Percentiles rank a stretch among this genome's conserved stretches.
These are phyloP conservation scores for Alternaria sp. DNA, from an alignment of 2,329 filamentous ascomycete species.

Conservation along the genomic window DNA sequence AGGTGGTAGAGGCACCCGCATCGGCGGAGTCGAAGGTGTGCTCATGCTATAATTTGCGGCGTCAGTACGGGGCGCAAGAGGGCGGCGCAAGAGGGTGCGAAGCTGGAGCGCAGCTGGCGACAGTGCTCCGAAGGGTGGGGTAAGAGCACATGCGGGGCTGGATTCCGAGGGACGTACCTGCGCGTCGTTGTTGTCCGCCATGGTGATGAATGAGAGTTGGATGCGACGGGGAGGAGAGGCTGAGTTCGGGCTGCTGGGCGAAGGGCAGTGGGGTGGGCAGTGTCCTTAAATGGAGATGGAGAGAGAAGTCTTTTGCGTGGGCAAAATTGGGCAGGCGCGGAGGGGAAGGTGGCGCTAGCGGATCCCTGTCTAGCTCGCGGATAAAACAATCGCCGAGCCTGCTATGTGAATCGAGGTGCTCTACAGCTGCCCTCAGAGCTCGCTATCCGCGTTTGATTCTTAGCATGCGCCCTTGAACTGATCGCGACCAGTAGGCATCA, in stretches of 20 bases:
- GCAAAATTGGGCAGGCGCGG: constrained; percentile 32
- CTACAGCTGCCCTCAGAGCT: background rate
- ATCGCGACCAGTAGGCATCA: constrained; percentile 47
- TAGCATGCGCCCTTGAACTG: constrained; percentile 1
- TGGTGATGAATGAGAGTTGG: constrained; percentile 58
- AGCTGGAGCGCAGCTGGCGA: constrained; percentile 40
- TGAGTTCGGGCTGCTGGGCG: constrained; percentile 33
- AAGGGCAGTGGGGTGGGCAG: constrained; percentile 37
- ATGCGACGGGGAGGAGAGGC: constrained; percentile 44
- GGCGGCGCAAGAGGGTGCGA: constrained; percentile 11
- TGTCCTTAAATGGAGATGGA: constrained; percentile 35
- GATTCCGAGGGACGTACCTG: constrained; percentile 59
- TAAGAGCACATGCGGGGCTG: constrained; percentile 36
- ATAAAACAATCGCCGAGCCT: constrained; percentile 23
- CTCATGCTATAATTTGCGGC: constrained; percentile 54
- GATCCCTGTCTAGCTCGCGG: constrained; percentile 31
- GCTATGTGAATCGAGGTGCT: background rate
- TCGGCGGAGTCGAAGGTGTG: constrained; percentile 90
- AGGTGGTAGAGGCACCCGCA: constrained; percentile 94
- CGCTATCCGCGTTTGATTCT: background rate
- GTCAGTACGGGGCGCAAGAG: constrained; percentile 24
- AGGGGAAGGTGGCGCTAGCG: constrained; percentile 35
- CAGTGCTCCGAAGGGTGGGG: constrained; percentile 48
- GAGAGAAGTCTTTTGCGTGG: constrained; percentile 35
- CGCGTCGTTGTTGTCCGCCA: constrained; percentile 68